phyloP scores from a whole-genome alignment of 495 filamentous ascomycete genomes.

The Pyronema omphalodes region DNA sequence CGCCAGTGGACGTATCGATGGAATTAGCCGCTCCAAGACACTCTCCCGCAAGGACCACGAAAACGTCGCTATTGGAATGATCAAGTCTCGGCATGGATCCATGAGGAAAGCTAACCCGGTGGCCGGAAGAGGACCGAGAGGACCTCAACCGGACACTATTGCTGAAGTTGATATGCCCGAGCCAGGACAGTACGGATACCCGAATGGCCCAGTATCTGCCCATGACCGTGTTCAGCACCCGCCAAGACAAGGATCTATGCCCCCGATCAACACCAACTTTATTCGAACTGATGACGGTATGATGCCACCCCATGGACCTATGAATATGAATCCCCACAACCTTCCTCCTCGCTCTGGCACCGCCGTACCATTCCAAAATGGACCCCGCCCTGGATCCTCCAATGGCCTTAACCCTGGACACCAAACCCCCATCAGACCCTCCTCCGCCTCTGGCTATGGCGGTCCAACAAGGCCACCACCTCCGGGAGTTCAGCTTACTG shows the following conservation, averaged over 20 bases:
- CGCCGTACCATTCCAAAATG: background rate
- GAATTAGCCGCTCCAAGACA: conserved; percentile 67
- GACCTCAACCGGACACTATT: conserved; percentile 16
- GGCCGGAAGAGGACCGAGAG: conserved; percentile 21
- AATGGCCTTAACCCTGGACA: conserved; percentile 1
- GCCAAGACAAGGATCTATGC: conserved; percentile 38
- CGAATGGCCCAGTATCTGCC: conserved; percentile 27
- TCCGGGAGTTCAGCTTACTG: conserved; percentile 13
- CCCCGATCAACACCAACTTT: conserved; percentile 29
- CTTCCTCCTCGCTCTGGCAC: conserved; percentile 4
- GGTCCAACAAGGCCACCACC: conserved; percentile 12
- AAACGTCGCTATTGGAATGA: conserved; percentile 68
- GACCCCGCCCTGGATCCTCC: conserved; percentile 2
- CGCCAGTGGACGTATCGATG: conserved; percentile 61
- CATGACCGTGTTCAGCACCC: conserved; percentile 31
- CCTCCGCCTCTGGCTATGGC: conserved; percentile 7
- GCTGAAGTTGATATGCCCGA: conserved; percentile 52
- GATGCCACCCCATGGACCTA: background rate
- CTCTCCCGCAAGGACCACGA: conserved; percentile 85
- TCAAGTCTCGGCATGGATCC: conserved; percentile 85
- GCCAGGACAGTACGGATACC: conserved; percentile 33
- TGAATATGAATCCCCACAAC: background rate
- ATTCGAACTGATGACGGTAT: conserved; percentile 15
- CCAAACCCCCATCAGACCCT: conserved; percentile 2
- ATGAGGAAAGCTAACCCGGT: conserved; percentile 36